Percentiles rank a stretch among this genome's conserved stretches.
Conservation (phyloP, 805 yeast species). For the Candida krabiensis region DNA sequence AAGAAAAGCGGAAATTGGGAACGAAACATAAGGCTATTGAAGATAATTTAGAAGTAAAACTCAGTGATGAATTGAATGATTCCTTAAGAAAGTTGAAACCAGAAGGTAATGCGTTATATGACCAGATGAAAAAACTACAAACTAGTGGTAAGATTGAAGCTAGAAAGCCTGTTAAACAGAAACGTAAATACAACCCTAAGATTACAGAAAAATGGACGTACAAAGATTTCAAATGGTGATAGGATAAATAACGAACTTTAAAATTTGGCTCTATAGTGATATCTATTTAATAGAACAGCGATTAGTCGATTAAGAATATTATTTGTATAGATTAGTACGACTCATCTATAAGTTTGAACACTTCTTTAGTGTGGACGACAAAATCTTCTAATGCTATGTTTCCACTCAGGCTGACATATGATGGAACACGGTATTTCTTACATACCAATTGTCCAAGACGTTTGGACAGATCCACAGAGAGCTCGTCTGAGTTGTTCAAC, state of each 20-base stretch:
- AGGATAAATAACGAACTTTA: neutral
- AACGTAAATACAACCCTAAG: constrained; percentile 68
- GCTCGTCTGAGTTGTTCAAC: constrained; percentile 41
- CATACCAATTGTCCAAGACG: constrained; percentile 42
- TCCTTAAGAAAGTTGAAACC: constrained; percentile 83
- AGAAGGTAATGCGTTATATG: constrained; percentile 84
- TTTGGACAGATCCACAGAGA: constrained; percentile 41
- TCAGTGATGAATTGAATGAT: constrained; percentile 84
- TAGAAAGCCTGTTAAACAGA: constrained; percentile 66
- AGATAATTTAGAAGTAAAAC: constrained; percentile 67
- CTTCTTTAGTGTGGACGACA: constrained; percentile 27
- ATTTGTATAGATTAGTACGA: no score
- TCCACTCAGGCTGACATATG: constrained; percentile 48
- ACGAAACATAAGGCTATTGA: constrained; percentile 44
- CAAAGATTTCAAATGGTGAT: constrained; percentile 72
- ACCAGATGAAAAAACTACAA: constrained; percentile 79
- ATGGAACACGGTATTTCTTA: constrained; percentile 41
- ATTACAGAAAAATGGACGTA: constrained; percentile 90
- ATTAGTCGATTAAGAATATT: no score
- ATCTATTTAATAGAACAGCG: no score
- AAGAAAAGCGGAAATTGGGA: constrained; percentile 38
- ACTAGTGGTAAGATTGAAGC: constrained; percentile 85
- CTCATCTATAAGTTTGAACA: constrained; percentile 32
- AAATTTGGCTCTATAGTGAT: no score
- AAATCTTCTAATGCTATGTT: constrained; percentile 35